Evolutionary conservation across 1,284 basidiomycete species (phyloP).

Genomic region (Mycena sp.): DNA sequence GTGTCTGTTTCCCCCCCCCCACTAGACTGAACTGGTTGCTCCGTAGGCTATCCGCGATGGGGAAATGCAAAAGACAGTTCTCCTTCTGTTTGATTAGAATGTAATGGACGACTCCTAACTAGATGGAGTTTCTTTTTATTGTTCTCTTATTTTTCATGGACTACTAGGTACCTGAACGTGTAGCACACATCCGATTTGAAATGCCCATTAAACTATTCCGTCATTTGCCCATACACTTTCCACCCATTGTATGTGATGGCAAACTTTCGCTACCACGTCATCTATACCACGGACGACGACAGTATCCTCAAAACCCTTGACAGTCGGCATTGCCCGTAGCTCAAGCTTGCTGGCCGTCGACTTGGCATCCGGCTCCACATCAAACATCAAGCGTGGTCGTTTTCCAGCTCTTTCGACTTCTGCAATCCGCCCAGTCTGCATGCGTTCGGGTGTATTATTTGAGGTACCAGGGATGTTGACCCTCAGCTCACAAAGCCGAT

Average conservation of each 20-base stretch:
- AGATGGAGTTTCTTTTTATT: background rate
- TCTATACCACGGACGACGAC: constrained; percentile 43
- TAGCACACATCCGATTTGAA: too few species aligned
- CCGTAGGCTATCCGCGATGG: constrained; percentile 71
- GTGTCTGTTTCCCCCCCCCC: background rate
- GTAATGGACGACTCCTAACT: background rate
- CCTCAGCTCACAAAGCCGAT: constrained; percentile 36
- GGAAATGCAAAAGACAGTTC: constrained; percentile 55
- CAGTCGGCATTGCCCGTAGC: background rate
- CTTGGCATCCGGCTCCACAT: background rate
- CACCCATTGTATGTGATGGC: constrained; percentile 43
- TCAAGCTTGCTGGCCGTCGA: background rate
- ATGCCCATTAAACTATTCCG: too few species aligned
- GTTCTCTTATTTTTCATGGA: background rate
- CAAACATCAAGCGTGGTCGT: constrained; percentile 21
- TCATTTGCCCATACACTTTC: constrained; percentile 50
- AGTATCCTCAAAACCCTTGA: constrained; percentile 54
- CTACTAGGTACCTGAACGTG: background rate
- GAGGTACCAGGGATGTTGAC: background rate
- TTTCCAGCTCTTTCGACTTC: constrained; percentile 30
- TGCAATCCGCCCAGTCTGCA: constrained; percentile 56
- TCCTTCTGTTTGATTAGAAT: constrained; percentile 5
- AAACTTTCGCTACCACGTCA: constrained; percentile 41
- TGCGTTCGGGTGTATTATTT: constrained; percentile 45
- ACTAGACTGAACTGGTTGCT: background rate